These are phyloP conservation scores for Neofusicoccum laricinum DNA, from an alignment of 2,329 filamentous ascomycete genomes.

Conservation along the genomic window DNA sequence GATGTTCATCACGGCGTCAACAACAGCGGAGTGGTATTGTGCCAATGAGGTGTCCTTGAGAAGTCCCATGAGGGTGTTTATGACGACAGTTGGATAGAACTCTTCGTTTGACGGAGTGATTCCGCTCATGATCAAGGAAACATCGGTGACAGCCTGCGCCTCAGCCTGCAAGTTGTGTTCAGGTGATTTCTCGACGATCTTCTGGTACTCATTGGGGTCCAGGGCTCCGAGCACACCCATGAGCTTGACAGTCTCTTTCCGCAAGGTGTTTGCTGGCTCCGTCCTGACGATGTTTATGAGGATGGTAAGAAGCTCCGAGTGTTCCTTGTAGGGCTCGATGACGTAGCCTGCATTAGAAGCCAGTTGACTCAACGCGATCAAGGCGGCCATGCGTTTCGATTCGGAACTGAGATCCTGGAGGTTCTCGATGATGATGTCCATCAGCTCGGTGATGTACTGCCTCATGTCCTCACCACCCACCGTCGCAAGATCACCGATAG, in stretches of 20 bases:
- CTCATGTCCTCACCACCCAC: constrained; percentile 94
- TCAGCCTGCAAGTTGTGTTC: constrained; percentile 72
- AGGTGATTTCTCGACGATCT: constrained; percentile 84
- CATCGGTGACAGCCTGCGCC: constrained; percentile 76
- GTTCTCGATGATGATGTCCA: constrained; percentile 92
- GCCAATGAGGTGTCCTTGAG: constrained; percentile 85
- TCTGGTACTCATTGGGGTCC: constrained; percentile 94
- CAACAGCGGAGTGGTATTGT: constrained; percentile 88
- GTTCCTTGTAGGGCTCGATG: constrained; percentile 91
- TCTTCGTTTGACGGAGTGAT: constrained; percentile 95
- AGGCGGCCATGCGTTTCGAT: constrained; percentile 83
- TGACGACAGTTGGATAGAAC: constrained; percentile 97
- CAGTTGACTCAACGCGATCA: constrained; percentile 86
- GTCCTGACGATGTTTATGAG: constrained; percentile 92
- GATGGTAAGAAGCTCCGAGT: constrained; percentile 88
- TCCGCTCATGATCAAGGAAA: constrained; percentile 96
- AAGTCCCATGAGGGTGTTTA: constrained; percentile 90
- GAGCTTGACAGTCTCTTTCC: constrained; percentile 92
- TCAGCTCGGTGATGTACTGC: constrained; percentile 83
- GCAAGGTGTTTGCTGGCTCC: constrained; percentile 79
- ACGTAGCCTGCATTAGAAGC: constrained; percentile 97
- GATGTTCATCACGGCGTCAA: constrained; percentile 98
- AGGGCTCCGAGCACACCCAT: constrained; percentile 93
- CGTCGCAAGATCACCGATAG: constrained; percentile 88
- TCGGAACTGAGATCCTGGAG: constrained; percentile 92